Conservation (phyloP, 768 basidiomycete genomes). For the Pulveroboletus ravenelii region DNA sequence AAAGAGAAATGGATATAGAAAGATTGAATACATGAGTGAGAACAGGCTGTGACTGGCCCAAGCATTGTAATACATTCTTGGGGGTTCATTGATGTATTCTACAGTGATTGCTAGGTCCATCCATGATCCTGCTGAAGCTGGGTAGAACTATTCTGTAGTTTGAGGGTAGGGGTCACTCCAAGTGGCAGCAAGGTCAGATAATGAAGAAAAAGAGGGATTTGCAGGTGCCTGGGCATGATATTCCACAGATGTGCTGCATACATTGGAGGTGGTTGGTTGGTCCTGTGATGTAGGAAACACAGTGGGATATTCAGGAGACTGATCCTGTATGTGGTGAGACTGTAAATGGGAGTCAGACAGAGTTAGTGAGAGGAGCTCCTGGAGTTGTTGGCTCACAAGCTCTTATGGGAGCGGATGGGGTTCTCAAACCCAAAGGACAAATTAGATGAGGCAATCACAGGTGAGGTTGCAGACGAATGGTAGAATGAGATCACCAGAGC, state of each 20-base stretch:
- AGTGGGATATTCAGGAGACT: neutral
- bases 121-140: neutral
- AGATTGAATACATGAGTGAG: slow-evolving; percentile 21
- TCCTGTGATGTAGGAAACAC: neutral
- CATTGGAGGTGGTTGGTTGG: neutral
- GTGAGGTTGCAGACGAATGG: neutral
- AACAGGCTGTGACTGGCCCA: slow-evolving; percentile 18
- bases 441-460: neutral
- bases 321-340: neutral
- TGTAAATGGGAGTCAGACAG: slow-evolving; percentile 2
- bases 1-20: neutral
- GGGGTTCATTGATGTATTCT: slow-evolving; percentile 8
- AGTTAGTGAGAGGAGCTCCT: slow-evolving; percentile 19
- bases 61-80: slow-evolving; percentile 8
- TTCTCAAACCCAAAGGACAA: neutral
- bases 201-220: slow-evolving; percentile 8
- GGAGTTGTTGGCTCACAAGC: slow-evolving; percentile 20
- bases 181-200: neutral
- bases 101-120: slow-evolving; percentile 15
- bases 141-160: slow-evolving; percentile 3
- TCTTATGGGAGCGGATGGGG: slow-evolving; percentile 7
- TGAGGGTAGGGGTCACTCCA: slow-evolving; percentile 5
- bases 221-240: neutral
- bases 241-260: neutral
- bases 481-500: neutral